Evolutionary conservation across 805 yeast species (phyloP), one percentile per base, ranked within the genome.

Genomic region (Myxozyma geophila): DNA sequence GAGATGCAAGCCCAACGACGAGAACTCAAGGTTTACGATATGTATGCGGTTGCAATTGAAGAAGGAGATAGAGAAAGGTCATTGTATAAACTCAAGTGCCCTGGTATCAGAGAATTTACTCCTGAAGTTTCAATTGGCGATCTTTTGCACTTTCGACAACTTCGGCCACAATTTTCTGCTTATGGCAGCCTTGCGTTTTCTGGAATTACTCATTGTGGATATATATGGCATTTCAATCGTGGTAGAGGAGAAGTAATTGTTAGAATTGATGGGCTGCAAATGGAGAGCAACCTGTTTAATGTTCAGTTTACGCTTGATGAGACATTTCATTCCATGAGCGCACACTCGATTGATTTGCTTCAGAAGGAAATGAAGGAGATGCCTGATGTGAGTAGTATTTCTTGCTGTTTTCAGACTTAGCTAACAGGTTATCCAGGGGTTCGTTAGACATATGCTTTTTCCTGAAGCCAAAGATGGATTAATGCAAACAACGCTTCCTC

Each of bases 91-190:
- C 43, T 66, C 17, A 41, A 49, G 13, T 59, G 64, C 36, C 67
- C 67, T 3, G 69, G 69, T 15, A 64, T 66, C 28, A 55, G 59
- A 17, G 69, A 66, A 35, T 66, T 61, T 41, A 63, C 69, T 5
- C 67, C 69, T 10, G 37, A 54, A 10, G 69, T 63, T 17, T 23
- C 41, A 23, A 59, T 63, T 6, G 69, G 69, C 13, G 64, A 66
- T 53, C 21, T 50, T 7, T 28, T 66, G 5, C 28, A 23, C 4
- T 59, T 62, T 19, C 54, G 69, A 1, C 68, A 64, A 43, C 49
- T 63, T 28, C 55, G 68, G 21, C 67, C 67, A 7, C 62, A 58
- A 21, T 63, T 23, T 8, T 44, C 67, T 4, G 43, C 64, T 2
- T 54, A 54, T 36, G 57, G 52, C 4, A 41, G n/a, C 13, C 44